Conservation (phyloP, 1,284 basidiomycete genomes). For the Ganoderma sinense region DNA sequence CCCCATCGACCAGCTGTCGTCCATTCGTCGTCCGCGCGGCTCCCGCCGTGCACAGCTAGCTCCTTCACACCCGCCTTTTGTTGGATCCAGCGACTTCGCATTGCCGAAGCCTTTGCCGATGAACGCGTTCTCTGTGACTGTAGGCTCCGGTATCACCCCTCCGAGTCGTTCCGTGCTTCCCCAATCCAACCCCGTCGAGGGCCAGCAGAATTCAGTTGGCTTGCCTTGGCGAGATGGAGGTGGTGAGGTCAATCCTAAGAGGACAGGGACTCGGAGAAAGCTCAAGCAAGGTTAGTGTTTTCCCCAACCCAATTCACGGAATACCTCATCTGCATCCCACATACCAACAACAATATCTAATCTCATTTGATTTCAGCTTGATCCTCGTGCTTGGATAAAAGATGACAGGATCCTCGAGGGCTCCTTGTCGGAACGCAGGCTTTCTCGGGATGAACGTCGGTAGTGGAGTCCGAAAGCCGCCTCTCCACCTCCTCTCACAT, state of each 20-base stretch:
- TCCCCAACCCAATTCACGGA: not conserved
- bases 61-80: not conserved
- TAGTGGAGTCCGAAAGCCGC: too few relatives aligned
- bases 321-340: not conserved
- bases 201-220: too few relatives aligned
- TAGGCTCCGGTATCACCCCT: not conserved
- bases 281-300: not conserved
- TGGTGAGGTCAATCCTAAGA: not conserved
- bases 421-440: not conserved
- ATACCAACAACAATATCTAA: not conserved
- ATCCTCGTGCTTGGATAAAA: not conserved
- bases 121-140: not conserved
- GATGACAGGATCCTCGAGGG: not conserved
- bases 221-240: not conserved
- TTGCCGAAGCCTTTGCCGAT: not conserved
- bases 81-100: not conserved
- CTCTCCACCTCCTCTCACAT: not conserved
- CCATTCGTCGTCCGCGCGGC: not conserved
- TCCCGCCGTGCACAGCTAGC: not conserved
- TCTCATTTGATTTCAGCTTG: not conserved
- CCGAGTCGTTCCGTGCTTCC: not conserved
- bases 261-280: not conserved
- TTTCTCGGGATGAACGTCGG: not conserved
- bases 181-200: too few relatives aligned
- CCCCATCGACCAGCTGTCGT: not conserved